phyloP scores from a whole-genome alignment of 495 filamentous ascomycete genomes.

The Aspergillus egyptiacus region DNA sequence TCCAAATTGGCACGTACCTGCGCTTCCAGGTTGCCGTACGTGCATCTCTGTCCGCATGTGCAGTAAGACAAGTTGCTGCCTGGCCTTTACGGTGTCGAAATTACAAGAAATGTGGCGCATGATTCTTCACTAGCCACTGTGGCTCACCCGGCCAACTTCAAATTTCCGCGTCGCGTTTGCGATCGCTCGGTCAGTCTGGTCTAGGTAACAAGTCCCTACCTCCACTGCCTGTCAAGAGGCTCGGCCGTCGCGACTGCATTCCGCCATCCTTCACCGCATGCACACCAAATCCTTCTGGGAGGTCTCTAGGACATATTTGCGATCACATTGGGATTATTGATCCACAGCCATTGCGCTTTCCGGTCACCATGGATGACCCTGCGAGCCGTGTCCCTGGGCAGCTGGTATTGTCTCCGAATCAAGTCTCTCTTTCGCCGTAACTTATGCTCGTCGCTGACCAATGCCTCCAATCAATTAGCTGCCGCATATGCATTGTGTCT shows the following conservation, averaged over 20 bases:
- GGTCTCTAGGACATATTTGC: constrained; percentile 3
- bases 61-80: too few species aligned
- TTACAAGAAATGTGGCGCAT: constrained; percentile 4
- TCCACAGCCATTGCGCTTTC: constrained; percentile 10
- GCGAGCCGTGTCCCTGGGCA: constrained; percentile 55
- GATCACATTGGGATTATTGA: constrained; percentile 12
- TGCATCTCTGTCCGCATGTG: too few species aligned
- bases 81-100: constrained; percentile 18
- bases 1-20: too few species aligned
- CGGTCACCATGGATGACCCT: constrained; percentile 56
- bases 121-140: neutral
- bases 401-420: constrained; percentile 41
- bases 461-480: constrained; percentile 43
- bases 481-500: constrained; percentile 81
- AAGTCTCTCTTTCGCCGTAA: constrained; percentile 4
- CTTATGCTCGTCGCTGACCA: constrained; percentile 5
- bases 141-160: constrained; percentile 17
- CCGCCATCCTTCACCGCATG: constrained; percentile 12
- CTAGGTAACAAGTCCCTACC: too few species aligned
- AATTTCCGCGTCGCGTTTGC: constrained; percentile 41
- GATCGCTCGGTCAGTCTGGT: constrained; percentile 9
- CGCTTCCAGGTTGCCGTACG: too few species aligned
- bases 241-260: constrained; percentile 7
- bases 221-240: too few species aligned
- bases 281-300: constrained; percentile 6